A percentile compares a stretch with the other conserved stretches of the same genome.
These are phyloP conservation scores for Knufia fluminis DNA, from an alignment of 2,329 filamentous ascomycete genomes.

Conservation along the genomic window DNA sequence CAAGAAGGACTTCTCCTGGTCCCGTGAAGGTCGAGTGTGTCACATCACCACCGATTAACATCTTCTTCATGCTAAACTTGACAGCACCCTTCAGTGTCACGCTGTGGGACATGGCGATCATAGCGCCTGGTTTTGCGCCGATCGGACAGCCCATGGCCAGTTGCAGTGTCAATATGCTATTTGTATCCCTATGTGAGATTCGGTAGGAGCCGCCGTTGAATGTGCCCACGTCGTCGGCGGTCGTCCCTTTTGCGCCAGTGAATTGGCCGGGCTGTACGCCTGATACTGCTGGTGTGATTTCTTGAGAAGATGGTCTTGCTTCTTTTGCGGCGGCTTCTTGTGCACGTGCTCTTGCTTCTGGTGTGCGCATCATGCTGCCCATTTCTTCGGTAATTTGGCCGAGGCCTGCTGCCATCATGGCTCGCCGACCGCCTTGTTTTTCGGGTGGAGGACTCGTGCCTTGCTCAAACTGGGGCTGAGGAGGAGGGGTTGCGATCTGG, in stretches of 20 bases:
- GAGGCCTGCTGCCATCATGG: neutral
- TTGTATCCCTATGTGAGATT: constrained; percentile 84
- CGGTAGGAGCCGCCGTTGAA: constrained; percentile 95
- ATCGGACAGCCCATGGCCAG: constrained; percentile 82
- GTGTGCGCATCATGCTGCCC: constrained; percentile 14
- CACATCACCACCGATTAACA: constrained; percentile 75
- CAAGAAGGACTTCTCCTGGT: constrained; percentile 80
- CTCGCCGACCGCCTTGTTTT: neutral
- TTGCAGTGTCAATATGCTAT: constrained; percentile 81
- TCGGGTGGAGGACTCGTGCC: constrained; percentile 6
- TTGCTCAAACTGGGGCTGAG: constrained; percentile 4
- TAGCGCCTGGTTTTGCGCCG: constrained; percentile 68
- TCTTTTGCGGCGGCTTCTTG: constrained; percentile 3
- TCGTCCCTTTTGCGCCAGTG: constrained; percentile 51
- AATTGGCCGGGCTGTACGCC: constrained; percentile 43
- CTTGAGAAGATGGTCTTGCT: neutral
- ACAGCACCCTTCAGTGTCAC: constrained; percentile 73
- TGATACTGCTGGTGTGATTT: neutral
- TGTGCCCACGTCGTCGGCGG: constrained; percentile 78
- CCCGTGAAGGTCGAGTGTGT: constrained; percentile 72
- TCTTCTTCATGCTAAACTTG: constrained; percentile 85
- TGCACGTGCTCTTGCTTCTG: constrained; percentile 6
- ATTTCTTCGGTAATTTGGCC: constrained; percentile 14
- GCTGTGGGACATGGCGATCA: constrained; percentile 91
- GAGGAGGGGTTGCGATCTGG: constrained; percentile 15